These are phyloP conservation scores for Kuraishia piskuri DNA, from an alignment of 805 yeast genomes.

Conservation along the genomic window DNA sequence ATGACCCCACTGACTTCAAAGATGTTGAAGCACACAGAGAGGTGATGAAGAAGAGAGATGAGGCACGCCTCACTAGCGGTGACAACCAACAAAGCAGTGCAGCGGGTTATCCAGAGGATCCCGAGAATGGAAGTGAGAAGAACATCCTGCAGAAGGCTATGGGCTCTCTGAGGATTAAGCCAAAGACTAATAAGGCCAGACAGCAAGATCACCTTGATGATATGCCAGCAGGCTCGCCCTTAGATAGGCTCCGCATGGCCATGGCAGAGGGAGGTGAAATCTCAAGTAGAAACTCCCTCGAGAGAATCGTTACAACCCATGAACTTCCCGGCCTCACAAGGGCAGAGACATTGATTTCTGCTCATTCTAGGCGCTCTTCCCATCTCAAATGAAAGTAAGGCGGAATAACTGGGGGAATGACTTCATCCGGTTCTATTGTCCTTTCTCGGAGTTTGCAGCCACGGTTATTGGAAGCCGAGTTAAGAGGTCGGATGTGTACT, in stretches of 20 bases:
- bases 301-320: slow-evolving; percentile 34
- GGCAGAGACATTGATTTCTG: slow-evolving; percentile 32
- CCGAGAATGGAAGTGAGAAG: background rate
- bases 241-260: background rate
- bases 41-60: background rate
- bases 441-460: no score
- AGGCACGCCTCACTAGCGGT: background rate
- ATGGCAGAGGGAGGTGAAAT: background rate
- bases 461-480: no score
- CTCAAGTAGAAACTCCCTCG: slow-evolving; percentile 22
- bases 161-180: background rate
- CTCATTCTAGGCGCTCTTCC: background rate
- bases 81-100: background rate
- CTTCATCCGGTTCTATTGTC: no score
- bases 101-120: background rate
- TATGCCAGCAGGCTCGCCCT: background rate
- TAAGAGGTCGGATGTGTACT: no score
- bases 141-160: background rate
- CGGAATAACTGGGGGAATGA: no score
- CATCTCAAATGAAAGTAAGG: background rate
- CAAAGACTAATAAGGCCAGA: background rate
- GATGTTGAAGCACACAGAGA: slow-evolving; percentile 13
- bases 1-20: slow-evolving; percentile 42
- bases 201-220: background rate
- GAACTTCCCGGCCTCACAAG: slow-evolving; percentile 41